Percentiles rank a stretch among this genome's conserved stretches.
Conservation (phyloP, 352 stramenopile species). For the Thalassiosira mediterranea region DNA sequence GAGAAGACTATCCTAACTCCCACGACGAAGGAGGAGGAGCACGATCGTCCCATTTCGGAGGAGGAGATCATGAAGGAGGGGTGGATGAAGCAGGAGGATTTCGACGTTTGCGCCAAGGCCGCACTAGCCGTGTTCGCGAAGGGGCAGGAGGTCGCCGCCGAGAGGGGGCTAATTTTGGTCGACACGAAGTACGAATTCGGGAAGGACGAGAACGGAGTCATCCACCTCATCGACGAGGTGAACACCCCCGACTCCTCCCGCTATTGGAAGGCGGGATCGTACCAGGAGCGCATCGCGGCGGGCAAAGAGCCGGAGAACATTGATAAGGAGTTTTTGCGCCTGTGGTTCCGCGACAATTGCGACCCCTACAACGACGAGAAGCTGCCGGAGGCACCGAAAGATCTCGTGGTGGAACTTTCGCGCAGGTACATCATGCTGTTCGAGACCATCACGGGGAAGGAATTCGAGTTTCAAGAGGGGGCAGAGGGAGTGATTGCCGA, state of each 20-base stretch:
- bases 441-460: constrained; percentile 97
- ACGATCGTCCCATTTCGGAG: constrained; percentile 97
- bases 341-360: constrained; percentile 98
- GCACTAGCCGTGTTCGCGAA: constrained; percentile 92
- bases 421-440: constrained; percentile 97
- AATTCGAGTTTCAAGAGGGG: constrained; percentile 87
- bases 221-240: constrained; percentile 98
- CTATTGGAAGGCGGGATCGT: constrained; percentile 88
- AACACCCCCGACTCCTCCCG: constrained; percentile 98
- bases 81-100: constrained; percentile 96
- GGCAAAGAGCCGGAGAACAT: constrained; percentile 97
- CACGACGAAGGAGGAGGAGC: constrained; percentile 97
- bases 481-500: constrained; percentile 58
- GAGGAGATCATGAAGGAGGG: constrained; percentile 91
- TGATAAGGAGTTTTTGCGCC: constrained; percentile 99
- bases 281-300: constrained; percentile 87
- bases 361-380: constrained; percentile 97
- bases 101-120: constrained; percentile 92
- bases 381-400: constrained; percentile 93
- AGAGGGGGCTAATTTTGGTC: constrained; percentile 96
- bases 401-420: constrained; percentile 95
- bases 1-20: constrained; percentile 94
- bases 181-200: constrained; percentile 98
- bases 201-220: constrained; percentile 87
- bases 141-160: constrained; percentile 89